These are phyloP conservation scores for Metarhizium robertsii DNA, from an alignment of 2,329 filamentous ascomycete species.

Conservation along the genomic window DNA sequence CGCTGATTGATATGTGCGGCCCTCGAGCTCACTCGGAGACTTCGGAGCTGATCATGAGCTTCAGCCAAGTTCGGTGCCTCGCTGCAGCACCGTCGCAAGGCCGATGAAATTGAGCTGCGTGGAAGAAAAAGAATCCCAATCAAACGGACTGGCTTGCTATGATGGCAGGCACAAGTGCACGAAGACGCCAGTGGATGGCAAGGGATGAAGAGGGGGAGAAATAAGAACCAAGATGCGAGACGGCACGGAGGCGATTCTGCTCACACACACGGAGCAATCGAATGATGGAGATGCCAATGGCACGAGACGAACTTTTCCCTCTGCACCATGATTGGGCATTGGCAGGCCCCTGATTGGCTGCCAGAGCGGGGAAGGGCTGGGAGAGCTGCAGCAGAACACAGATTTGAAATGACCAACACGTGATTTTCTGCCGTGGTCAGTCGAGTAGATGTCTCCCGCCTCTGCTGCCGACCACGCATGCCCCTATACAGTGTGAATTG, in stretches of 20 bases:
- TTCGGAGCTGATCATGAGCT: slow-evolving; percentile 14
- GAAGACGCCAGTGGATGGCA: not conserved
- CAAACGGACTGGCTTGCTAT: slow-evolving; percentile 4
- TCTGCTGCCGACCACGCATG: not conserved
- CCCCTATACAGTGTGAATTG: not conserved
- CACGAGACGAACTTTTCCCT: slow-evolving; percentile 12
- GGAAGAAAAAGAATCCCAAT: not conserved
- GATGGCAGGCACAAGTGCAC: slow-evolving; percentile 2
- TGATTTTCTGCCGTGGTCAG: not conserved
- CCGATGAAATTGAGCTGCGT: not conserved
- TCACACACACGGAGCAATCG: slow-evolving; percentile 9
- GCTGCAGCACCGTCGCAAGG: not conserved
- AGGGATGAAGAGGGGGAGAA: not conserved
- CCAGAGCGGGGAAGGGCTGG: slow-evolving; percentile 18
- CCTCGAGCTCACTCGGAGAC: slow-evolving; percentile 13
- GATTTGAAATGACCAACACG: slow-evolving; percentile 7
- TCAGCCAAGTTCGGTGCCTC: slow-evolving; percentile 7
- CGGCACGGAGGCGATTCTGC: not conserved
- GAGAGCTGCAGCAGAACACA: not conserved
- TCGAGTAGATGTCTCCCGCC: not conserved
- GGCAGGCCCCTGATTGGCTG: slow-evolving; percentile 19
- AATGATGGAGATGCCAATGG: slow-evolving; percentile 11
- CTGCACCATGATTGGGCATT: slow-evolving; percentile 1
- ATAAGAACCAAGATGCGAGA: not conserved
- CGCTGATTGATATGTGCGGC: slow-evolving; percentile 4